Base-by-base conservation (phyloP, 495 filamentous ascomycete genomes). In the Trichocladium uniseriatum region DNA sequence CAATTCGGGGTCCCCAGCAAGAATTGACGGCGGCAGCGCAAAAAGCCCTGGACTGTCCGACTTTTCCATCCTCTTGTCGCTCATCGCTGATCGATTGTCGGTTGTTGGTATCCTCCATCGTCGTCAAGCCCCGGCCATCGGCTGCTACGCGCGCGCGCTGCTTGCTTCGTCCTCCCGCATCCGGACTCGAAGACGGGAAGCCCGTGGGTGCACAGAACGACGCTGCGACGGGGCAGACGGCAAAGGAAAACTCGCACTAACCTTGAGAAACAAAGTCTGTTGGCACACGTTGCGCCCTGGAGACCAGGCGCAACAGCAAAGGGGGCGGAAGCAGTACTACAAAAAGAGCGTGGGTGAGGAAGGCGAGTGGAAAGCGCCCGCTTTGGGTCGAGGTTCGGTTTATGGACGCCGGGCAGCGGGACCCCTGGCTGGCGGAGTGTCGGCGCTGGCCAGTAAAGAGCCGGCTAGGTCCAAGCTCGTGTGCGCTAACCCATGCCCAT, bases 261-360 rank as follows among this genome's bases (percentile, higher is more conserved):
- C 56, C 59, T 55, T 20, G 43, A 48, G 37, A 53, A 46, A 59
- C 47, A 60, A 53, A 60, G 38, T 58, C 34, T 66, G 59, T 60
- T 65, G 55, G 57, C 57, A 66, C 62, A 62, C 51, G 55, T 45
- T 58, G 65, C 65, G 60, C 52, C 66, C 63, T 63, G 63, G 63
- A 58, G 36, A 54, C 62, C 63, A 64, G 65, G 65, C 58, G 62
- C 56, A 60, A 27, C 58, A 63, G 57, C 55, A 63, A 61, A 56
- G 45, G 47, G 45, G 39, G 43, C n/a, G 49, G 45, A 48, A 58
- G 46, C 55, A 58, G 51, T 56, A 55, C 52, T 63, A 61, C 58
- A 61, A 64, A 49, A 62, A 61, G 64, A 63, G 60, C 53, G 61
- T 63, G 61, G 55, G 54, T 45, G 52, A 50, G 49, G 36, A 36